Evolutionary conservation across 306 rosid species (phyloP).

Genomic region (Datisca glomerata): DNA sequence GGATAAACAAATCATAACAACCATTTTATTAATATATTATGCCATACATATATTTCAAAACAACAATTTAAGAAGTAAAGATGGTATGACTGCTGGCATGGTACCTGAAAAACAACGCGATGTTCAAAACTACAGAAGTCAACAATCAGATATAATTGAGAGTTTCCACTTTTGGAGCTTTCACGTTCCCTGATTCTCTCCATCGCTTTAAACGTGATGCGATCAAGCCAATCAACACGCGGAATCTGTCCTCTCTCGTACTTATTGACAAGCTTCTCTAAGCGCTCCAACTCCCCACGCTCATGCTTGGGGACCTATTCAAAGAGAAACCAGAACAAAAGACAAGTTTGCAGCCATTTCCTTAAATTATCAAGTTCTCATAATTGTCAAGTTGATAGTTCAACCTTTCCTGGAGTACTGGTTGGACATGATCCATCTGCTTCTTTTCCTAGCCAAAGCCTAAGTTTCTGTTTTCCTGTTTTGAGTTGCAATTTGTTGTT

Average conservation of each 20-base stretch:
- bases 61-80: too few species aligned
- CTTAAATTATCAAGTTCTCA: too few species aligned
- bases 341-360: too few species aligned
- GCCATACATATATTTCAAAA: too few species aligned
- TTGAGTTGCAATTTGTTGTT: constrained; percentile 84
- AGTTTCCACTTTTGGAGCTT: constrained; percentile 59
- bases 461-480: constrained; percentile 92
- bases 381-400: too few species aligned
- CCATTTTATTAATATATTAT: too few species aligned
- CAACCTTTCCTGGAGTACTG: constrained; percentile 89
- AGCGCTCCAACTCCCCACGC: constrained; percentile 85
- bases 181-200: constrained; percentile 76
- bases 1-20: too few species aligned
- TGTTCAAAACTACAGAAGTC: constrained; percentile 92
- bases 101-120: constrained; percentile 90
- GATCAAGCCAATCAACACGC: constrained; percentile 91
- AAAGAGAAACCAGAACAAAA: background rate
- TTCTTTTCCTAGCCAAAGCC: constrained; percentile 88
- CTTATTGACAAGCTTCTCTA: constrained; percentile 86
- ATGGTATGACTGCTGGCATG: constrained; percentile 4
- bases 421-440: constrained; percentile 86
- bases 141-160: constrained; percentile 70
- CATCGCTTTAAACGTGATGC: constrained; percentile 68
- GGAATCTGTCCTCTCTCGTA: constrained; percentile 90
- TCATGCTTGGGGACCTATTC: constrained; percentile 82